Conservation (phyloP, 2,329 filamentous ascomycete species). For the Arthrinium phaeospermum region DNA sequence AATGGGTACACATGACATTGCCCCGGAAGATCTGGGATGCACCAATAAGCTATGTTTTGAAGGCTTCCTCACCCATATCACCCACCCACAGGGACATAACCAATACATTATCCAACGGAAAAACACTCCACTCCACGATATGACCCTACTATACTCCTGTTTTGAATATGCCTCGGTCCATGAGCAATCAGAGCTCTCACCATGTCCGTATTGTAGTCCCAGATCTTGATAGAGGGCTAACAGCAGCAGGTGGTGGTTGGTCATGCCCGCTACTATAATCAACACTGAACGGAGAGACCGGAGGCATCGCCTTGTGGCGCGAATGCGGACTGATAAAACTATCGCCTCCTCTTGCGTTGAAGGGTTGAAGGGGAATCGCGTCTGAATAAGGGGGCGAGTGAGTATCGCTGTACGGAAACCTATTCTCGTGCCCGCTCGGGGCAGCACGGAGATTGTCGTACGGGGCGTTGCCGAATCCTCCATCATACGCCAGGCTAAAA, state of each 20-base stretch:
- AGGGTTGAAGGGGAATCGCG: not conserved
- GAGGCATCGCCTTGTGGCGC: not conserved
- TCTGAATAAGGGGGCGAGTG: not conserved
- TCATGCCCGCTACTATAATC: not conserved
- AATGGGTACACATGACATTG: too few relatives aligned
- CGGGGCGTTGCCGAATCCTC: not conserved
- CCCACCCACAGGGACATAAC: too few relatives aligned
- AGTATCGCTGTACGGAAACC: not conserved
- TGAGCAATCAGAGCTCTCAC: not conserved
- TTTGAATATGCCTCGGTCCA: not conserved
- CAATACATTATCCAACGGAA: too few relatives aligned
- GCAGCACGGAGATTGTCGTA: slow-evolving; percentile 3
- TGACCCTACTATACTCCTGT: not conserved
- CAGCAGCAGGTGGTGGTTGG: not conserved
- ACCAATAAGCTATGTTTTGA: too few relatives aligned
- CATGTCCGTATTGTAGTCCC: not conserved
- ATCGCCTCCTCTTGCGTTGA: not conserved
- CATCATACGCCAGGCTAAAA: not conserved
- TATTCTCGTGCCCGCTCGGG: not conserved
- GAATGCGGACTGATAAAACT: not conserved
- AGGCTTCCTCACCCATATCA: too few relatives aligned
- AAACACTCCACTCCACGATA: too few relatives aligned
- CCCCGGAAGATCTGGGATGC: too few relatives aligned
- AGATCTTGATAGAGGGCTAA: not conserved
- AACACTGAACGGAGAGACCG: not conserved